phyloP scores from a whole-genome alignment of 169 alveolate species.

The Plasmodium billcollinsi region DNA sequence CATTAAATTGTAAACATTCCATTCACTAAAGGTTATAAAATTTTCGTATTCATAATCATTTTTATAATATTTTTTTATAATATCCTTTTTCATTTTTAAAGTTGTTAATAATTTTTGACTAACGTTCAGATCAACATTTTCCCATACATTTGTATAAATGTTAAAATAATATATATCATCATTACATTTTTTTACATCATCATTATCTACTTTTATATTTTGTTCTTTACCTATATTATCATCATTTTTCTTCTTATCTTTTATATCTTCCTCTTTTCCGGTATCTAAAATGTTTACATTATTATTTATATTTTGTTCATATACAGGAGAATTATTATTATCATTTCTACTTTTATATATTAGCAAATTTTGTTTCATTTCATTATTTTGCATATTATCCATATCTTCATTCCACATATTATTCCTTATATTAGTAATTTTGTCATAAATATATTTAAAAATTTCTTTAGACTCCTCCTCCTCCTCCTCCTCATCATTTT shows the following conservation, averaged over 20 bases:
- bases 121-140: conserved; percentile 47
- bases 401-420: conserved; percentile 48
- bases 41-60: conserved; percentile 29
- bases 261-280: conserved; percentile 27
- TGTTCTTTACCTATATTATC: neutral
- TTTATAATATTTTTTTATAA: conserved; percentile 44
- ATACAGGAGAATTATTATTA: neutral
- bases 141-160: conserved; percentile 48
- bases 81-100: conserved; percentile 21
- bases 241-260: conserved; percentile 4
- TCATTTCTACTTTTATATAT: neutral
- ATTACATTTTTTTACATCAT: neutral
- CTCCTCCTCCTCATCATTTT: conserved; percentile 19
- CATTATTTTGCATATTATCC: conserved; percentile 39
- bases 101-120: conserved; percentile 48
- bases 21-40: conserved; percentile 48
- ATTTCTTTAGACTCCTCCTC: conserved; percentile 15
- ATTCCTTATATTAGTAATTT: conserved; percentile 46
- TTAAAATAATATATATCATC: conserved; percentile 58
- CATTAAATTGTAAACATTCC: conserved; percentile 45
- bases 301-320: conserved; percentile 1
- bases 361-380: conserved; percentile 21
- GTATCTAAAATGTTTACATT: neutral
- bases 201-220: neutral
- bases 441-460: conserved; percentile 41